phyloP scores from a whole-genome alignment of 1,284 basidiomycete species.

The Ceratobasidium theobromae region DNA sequence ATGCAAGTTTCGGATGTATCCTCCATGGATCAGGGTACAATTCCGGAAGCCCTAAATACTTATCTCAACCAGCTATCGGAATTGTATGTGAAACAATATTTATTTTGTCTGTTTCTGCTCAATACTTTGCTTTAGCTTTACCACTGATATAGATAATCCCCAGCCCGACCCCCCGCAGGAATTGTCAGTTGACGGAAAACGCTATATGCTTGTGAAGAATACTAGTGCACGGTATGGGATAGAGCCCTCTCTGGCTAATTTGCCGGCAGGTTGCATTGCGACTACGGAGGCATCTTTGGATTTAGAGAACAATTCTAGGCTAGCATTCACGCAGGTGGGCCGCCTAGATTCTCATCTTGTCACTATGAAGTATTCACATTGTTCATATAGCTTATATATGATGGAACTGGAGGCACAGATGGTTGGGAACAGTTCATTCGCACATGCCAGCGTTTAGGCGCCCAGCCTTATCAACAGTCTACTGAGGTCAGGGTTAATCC shows the following conservation, averaged over 20 bases:
- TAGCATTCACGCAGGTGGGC: slow-evolving; percentile 10
- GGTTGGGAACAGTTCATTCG: background rate
- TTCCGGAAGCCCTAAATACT: slow-evolving; percentile 1
- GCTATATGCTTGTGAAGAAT: slow-evolving; percentile 17
- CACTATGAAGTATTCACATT: background rate
- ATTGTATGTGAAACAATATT: background rate
- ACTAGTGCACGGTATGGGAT: background rate
- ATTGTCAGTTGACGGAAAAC: background rate
- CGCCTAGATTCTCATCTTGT: background rate
- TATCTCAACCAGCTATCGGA: slow-evolving; percentile 5
- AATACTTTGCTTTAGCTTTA: background rate
- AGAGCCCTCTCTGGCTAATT: background rate
- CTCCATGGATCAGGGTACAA: background rate
- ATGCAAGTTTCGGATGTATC: background rate
- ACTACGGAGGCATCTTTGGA: slow-evolving; percentile 3
- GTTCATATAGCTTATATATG: background rate
- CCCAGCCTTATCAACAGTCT: background rate
- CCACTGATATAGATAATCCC: slow-evolving; percentile 16
- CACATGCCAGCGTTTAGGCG: slow-evolving; percentile 2
- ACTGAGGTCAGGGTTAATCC: background rate
- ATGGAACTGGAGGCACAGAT: background rate
- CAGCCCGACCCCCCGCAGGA: slow-evolving; percentile 24
- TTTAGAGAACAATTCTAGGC: slow-evolving; percentile 6
- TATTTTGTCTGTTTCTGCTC: too few relatives aligned
- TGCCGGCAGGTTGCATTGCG: background rate